These are phyloP conservation scores for Fusarium euwallaceae DNA, from an alignment of 2,329 filamentous ascomycete genomes.

Conservation along the genomic window DNA sequence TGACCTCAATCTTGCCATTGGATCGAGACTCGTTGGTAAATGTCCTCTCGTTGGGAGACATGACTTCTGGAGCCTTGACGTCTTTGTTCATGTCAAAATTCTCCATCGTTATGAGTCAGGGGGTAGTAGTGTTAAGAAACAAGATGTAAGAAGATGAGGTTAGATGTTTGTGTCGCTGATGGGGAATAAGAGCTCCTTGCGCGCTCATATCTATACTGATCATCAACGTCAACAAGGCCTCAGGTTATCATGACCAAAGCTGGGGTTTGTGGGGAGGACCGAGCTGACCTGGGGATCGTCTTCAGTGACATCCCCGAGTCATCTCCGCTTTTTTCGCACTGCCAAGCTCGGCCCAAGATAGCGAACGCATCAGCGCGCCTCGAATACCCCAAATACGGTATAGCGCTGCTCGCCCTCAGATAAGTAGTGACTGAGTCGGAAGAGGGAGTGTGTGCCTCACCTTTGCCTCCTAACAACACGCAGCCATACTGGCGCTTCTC, in stretches of 20 bases:
- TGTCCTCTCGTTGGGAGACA: background rate
- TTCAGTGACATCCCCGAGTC: background rate
- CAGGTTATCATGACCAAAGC: background rate
- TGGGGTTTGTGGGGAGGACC: background rate
- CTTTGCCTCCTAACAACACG: background rate
- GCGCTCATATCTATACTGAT: background rate
- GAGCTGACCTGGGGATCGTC: background rate
- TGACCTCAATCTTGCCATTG: background rate
- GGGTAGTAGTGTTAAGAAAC: background rate
- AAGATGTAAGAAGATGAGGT: background rate
- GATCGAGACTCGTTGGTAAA: background rate
- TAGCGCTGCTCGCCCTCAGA: background rate
- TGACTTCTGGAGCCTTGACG: background rate
- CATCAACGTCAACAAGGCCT: background rate
- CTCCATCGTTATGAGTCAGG: background rate
- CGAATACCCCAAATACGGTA: conserved; percentile 7
- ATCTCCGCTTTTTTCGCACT: background rate
- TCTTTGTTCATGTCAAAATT: background rate
- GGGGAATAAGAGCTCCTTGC: background rate
- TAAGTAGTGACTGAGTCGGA: background rate
- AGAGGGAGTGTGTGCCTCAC: background rate
- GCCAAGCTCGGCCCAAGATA: background rate
- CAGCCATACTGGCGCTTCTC: background rate
- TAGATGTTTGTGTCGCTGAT: background rate
- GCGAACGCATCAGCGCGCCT: background rate